phyloP scores from a whole-genome alignment of 805 yeast genomes.

The Wickerhamiella nectarea region DNA sequence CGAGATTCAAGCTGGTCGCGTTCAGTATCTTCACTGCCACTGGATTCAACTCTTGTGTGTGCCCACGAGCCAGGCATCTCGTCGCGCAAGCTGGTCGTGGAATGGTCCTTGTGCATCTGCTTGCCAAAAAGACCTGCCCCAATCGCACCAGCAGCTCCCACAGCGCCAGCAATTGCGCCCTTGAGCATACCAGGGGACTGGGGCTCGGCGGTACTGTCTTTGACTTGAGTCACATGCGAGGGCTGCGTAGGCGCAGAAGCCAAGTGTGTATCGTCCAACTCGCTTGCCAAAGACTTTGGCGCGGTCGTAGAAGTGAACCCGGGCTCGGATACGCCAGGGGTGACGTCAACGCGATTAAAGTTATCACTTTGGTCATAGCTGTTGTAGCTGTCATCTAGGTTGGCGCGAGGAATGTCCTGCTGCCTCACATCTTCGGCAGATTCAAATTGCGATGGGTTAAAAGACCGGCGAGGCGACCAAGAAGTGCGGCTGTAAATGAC shows the following conservation, averaged over 20 bases:
- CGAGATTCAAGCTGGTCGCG: too few relatives aligned
- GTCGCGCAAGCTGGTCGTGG: not conserved
- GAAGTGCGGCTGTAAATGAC: constrained; percentile 18
- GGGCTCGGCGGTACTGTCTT: not conserved
- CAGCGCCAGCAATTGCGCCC: constrained; percentile 5
- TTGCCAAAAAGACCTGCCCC: constrained; percentile 6
- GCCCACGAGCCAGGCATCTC: constrained; percentile 9
- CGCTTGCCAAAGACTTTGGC: too few relatives aligned
- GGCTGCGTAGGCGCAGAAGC: not conserved
- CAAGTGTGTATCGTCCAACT: too few relatives aligned
- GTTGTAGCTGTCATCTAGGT: not conserved
- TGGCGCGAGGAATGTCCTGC: too few relatives aligned
- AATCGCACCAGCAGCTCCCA: constrained; percentile 5
- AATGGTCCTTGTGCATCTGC: not conserved
- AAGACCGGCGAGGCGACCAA: constrained; percentile 10
- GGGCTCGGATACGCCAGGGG: too few relatives aligned
- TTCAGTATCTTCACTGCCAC: not conserved
- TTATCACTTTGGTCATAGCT: not conserved
- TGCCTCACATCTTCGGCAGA: not conserved
- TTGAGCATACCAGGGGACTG: constrained; percentile 1
- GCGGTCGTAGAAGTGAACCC: too few relatives aligned
- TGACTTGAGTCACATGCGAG: not conserved
- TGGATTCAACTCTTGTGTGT: not conserved
- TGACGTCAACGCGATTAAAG: not conserved
- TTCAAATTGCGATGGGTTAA: constrained; percentile 3